These are phyloP conservation scores for Neurospora sp. DNA, from an alignment of 495 filamentous ascomycete species.

Conservation along the genomic window DNA sequence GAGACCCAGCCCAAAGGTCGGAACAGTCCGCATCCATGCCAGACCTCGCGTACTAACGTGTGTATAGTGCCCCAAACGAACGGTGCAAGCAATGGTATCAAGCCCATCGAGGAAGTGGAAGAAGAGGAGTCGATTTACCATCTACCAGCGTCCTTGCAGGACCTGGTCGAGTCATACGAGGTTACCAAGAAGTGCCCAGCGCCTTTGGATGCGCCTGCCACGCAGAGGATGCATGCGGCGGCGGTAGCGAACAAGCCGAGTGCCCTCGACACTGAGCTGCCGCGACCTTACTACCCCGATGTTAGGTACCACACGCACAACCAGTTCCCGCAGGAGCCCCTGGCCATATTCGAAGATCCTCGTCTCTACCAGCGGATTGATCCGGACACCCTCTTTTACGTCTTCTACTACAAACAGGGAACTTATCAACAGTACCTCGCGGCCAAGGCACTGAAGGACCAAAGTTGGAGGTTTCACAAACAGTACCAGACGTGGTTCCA, in stretches of 20 bases:
- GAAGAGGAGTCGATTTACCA: slow-evolving; percentile 86
- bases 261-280: slow-evolving; percentile 66
- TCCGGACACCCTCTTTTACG: slow-evolving; percentile 94
- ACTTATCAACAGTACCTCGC: slow-evolving; percentile 95
- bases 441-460: slow-evolving; percentile 86
- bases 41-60: slow-evolving; percentile 13
- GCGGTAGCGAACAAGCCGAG: slow-evolving; percentile 66
- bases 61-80: slow-evolving; percentile 38
- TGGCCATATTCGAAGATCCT: slow-evolving; percentile 84
- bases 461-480: slow-evolving; percentile 98
- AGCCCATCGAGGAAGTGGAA: slow-evolving; percentile 36
- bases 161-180: slow-evolving; percentile 85
- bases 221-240: slow-evolving; percentile 58
- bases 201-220: slow-evolving; percentile 48
- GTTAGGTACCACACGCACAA: slow-evolving; percentile 67
- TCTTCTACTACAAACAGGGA: slow-evolving; percentile 96
- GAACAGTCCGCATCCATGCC: not conserved
- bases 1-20: slow-evolving; percentile 9
- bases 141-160: slow-evolving; percentile 80
- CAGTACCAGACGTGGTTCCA: slow-evolving; percentile 99
- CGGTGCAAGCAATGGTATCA: slow-evolving; percentile 41
- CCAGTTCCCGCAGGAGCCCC: slow-evolving; percentile 86
- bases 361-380: slow-evolving; percentile 80
- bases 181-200: slow-evolving; percentile 58
- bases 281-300: slow-evolving; percentile 73